Base-by-base conservation (phyloP, 805 yeast species). In the Clavispora fructus region DNA sequence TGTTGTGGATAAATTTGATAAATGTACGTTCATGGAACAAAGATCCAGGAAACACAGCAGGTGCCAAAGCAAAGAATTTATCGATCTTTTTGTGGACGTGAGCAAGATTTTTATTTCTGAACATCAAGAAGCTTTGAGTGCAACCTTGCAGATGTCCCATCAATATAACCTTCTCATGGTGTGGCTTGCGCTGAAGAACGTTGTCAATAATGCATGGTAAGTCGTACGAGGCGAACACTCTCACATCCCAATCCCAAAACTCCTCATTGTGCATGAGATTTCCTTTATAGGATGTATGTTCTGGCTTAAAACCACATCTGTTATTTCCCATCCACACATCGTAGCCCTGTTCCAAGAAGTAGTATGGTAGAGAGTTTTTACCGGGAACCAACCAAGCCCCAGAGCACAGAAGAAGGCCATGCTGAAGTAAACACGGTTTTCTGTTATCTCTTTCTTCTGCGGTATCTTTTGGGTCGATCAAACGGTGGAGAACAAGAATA, bases 61-160 rank as follows among this genome's bases (percentile, higher is more conserved):
- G 98, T 0, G 97, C 87, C 44, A 92, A 65, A 0, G 92, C 87
- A 27, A 87, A 71, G 58, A 88, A 87, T 44, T 78, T 74, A 45
- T 82, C 83, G 16, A 92, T 63, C 50, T 80, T 82, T 4, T 69
- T 65, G 40, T 80, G 79, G 33, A 79, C 54, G 2, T 58, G 54
- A 6, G 43, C 33, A 33, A 68, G 56, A 16, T 66, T 54, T 6
- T 54, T 59, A 50, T 69, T 69, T 14, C 85, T 75, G 31, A 94
- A 68, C 41, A 89, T 79, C 56, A 86, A 67, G 45, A 89, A 85
- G 0, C 85, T 75, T 63, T 91, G 96, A 0, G 97, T 81, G 1
- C 97, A 90, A 0, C 98, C 98, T 65, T 94, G 98, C 13, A 95
- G 87, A 61, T 92, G 99, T 1, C 91, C 91, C 9, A 83, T 74